phyloP scores from a whole-genome alignment of 139 green algal species.

The Tetraselmis striata region DNA sequence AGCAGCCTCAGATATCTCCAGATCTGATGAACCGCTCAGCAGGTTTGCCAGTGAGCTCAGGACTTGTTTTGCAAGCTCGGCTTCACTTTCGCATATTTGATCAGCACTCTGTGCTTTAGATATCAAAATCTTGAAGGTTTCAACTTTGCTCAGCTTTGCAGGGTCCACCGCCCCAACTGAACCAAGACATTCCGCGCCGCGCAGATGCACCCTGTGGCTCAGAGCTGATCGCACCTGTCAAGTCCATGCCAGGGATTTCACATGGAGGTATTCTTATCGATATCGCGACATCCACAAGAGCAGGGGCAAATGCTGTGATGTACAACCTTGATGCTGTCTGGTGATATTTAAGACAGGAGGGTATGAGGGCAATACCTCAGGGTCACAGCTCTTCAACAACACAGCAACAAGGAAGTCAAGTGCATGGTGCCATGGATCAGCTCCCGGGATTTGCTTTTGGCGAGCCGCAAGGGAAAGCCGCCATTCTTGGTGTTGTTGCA shows the following conservation, averaged over 20 bases:
- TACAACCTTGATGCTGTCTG: too few relatives aligned
- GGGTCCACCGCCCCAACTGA: not conserved
- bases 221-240: not conserved
- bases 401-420: not conserved
- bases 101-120: not conserved
- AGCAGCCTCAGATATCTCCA: not conserved
- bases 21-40: not conserved
- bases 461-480: not conserved
- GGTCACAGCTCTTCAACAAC: not conserved
- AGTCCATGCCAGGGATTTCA: too few relatives aligned
- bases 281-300: too few relatives aligned
- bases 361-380: not conserved
- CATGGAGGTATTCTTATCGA: too few relatives aligned
- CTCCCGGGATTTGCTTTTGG: not conserved
- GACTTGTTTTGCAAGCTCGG: not conserved
- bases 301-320: too few relatives aligned
- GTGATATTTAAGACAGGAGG: too few relatives aligned
- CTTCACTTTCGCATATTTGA: not conserved
- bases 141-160: not conserved
- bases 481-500: not conserved
- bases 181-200: not conserved
- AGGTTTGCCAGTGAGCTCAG: not conserved
- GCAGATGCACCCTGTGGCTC: not conserved
- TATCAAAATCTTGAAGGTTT: not conserved
- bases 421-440: not conserved